A percentile compares a stretch with the other conserved stretches of the same genome.
phyloP scores from a whole-genome alignment of 306 rosid species.

The Senna siamea region DNA sequence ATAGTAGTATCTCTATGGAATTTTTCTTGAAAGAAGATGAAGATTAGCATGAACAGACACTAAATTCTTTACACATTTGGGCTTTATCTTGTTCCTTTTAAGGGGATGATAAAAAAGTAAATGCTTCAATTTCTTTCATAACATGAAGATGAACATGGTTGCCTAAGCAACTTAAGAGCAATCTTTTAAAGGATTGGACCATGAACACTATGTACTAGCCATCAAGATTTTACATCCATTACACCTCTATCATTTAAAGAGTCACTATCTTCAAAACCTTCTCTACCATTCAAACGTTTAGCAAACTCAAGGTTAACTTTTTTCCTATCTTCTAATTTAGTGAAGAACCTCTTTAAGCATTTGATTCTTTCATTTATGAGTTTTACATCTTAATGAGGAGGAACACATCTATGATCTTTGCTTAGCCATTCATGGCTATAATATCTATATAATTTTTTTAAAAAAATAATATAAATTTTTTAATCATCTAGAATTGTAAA shows the following conservation, averaged over 20 bases:
- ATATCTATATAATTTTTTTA: no score
- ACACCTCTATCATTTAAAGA: neutral
- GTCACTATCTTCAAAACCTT: neutral
- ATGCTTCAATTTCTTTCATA: neutral
- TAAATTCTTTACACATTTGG: neutral
- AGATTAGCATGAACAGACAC: neutral
- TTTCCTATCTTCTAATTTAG: neutral
- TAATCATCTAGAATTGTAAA: neutral
- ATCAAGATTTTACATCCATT: neutral
- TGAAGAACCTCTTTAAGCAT: no score
- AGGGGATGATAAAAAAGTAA: neutral
- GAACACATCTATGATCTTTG: neutral
- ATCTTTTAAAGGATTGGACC: neutral
- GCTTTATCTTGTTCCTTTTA: neutral
- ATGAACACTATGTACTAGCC: neutral
- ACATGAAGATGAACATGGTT: neutral
- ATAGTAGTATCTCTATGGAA: no score
- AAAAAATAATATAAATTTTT: no score
- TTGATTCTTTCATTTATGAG: neutral
- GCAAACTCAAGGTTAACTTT: neutral
- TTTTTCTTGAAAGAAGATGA: neutral
- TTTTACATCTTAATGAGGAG: neutral
- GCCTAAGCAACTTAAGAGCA: neutral
- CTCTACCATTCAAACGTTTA: neutral
- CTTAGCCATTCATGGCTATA: neutral